phyloP scores from a whole-genome alignment of 805 yeast genomes.

The Yarrowia hollandica region DNA sequence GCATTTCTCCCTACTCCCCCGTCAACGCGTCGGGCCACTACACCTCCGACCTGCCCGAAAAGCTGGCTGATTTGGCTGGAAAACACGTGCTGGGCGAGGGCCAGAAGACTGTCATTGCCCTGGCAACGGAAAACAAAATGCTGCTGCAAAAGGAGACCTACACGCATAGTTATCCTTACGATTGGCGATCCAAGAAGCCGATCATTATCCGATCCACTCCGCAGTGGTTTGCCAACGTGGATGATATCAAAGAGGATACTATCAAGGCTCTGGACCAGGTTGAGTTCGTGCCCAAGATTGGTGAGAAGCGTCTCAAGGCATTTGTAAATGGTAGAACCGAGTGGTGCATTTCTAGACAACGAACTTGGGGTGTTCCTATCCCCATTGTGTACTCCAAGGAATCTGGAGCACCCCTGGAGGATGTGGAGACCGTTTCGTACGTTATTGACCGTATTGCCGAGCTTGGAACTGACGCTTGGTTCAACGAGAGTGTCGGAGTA shows the following conservation, averaged over 20 bases:
- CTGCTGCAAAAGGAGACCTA: conserved; percentile 47
- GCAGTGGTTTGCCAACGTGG: conserved; percentile 93
- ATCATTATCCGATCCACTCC: conserved; percentile 94
- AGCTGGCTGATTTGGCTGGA: conserved; percentile 49
- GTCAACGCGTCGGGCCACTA: conserved; percentile 77
- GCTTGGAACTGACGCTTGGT: conserved; percentile 81
- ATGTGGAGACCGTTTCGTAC: conserved; percentile 54
- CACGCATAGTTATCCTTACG: conserved; percentile 88
- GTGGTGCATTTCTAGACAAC: conserved; percentile 97
- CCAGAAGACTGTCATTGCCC: conserved; percentile 51
- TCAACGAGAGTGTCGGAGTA: conserved; percentile 55
- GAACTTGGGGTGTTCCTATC: conserved; percentile 97
- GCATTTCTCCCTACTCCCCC: conserved; percentile 66
- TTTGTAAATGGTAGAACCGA: conserved; percentile 79
- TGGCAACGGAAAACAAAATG: conserved; percentile 43
- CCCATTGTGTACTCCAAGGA: conserved; percentile 71
- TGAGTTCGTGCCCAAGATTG: conserved; percentile 70
- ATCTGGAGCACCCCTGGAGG: conserved; percentile 65
- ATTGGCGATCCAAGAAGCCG: conserved; percentile 95
- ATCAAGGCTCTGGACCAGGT: conserved; percentile 60
- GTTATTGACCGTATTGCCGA: conserved; percentile 57
- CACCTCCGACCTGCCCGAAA: conserved; percentile 50
- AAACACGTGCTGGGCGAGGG: conserved; percentile 65
- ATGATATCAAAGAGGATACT: conserved; percentile 65
- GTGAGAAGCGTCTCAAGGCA: conserved; percentile 66